A percentile compares a stretch with the other conserved stretches of the same genome.
phyloP scores from a whole-genome alignment of 257 asterid species.

The Forsythia viridissima region DNA sequence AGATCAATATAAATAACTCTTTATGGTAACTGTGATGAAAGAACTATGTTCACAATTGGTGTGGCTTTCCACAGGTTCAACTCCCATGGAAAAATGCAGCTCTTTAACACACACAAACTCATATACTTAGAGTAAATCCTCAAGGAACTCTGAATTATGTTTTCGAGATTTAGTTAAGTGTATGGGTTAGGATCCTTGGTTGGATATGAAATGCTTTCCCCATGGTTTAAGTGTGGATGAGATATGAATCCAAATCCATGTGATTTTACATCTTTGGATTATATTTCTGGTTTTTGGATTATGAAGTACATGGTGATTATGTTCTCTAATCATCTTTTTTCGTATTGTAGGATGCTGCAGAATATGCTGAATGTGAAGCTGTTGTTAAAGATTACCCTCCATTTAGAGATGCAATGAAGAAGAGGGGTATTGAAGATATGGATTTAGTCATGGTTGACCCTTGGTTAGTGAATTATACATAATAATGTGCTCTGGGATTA shows the following conservation, averaged over 20 bases:
- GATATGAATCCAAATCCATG: background rate
- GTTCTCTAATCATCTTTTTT: conserved; percentile 6
- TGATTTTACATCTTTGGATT: background rate
- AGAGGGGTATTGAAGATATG: conserved; percentile 98
- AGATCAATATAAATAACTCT: background rate
- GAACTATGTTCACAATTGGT: background rate
- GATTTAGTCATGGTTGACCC: conserved; percentile 99
- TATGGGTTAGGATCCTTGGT: conserved; percentile 7
- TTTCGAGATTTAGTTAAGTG: background rate
- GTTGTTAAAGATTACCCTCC: conserved; percentile 88
- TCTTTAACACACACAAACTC: background rate
- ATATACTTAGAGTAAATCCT: background rate
- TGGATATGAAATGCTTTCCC: background rate
- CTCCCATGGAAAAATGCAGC: background rate
- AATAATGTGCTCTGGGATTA: conserved; percentile 8
- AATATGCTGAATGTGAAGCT: conserved; percentile 99
- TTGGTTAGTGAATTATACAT: conserved; percentile 56
- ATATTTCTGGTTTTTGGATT: conserved; percentile 10
- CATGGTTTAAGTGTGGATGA: background rate
- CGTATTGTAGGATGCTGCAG: conserved; percentile 78
- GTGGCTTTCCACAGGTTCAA: background rate
- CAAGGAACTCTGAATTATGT: background rate
- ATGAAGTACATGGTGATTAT: background rate
- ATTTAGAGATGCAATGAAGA: conserved; percentile 94
- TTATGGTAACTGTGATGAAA: background rate